Base-by-base conservation (phyloP, 345 rosid species). In the Eucalyptus tenuipes region DNA sequence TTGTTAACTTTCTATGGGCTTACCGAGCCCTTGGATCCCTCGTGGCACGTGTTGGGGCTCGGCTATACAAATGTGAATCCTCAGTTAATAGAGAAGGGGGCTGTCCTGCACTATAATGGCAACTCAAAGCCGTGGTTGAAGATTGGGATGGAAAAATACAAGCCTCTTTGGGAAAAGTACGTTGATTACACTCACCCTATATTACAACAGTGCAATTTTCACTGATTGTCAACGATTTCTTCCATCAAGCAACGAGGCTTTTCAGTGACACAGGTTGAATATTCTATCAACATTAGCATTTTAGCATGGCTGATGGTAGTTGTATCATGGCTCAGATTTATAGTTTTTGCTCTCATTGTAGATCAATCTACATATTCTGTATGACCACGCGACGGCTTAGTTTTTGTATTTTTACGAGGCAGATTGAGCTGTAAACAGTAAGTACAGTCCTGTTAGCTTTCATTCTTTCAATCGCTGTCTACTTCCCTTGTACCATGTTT, bases 91-190 rank as follows among this genome's bases (percentile, higher is more conserved):
- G 96, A 96, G 89, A 95, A 92, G 86, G 99, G 99, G 17, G 99
- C 99, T 27, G 99, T 96, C 87, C 94, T 97, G 88, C 99, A 96
- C 93, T 97, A 94, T 93, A 97, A 96, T 47, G 99, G 99, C 55
- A 96, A 97, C 92, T 93, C 96, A 42, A 97, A 97, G 90, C 99
- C 99, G 8, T 97, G 99, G 99, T 87, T 97, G 97, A 97, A 97
- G 93, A 96, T 97, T 71, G 99, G 99, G 87, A 92, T 96, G 91
- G 99, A 97, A 90, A 96, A 95, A 90, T 96, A 93, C 95, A 97
- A 97, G 93, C 97, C 98, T 31, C 88, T 97, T 59, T 97, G 99
- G 99, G 99, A 97, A 92, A 96, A 93, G 90, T 94, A 93, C 86
- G 93, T 97, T n/a, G 99, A 96, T 93, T 97, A 96, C 91, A 91